Evolutionary conservation across 495 filamentous ascomycete genomes (phyloP).

Genomic region (Opeltia flavorubescens): DNA sequence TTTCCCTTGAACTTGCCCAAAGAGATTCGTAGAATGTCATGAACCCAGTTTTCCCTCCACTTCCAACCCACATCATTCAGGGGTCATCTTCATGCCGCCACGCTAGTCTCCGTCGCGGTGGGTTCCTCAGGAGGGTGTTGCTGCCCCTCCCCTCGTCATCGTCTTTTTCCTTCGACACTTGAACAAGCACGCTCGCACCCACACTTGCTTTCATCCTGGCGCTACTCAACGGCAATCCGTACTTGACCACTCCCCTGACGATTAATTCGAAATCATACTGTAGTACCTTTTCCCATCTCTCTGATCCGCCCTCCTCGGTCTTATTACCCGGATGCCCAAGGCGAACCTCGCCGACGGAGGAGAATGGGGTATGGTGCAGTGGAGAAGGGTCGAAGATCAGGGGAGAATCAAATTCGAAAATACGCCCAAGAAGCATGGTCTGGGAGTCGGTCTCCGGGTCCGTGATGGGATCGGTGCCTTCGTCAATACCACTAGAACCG

Average conservation of each 20-base stretch:
- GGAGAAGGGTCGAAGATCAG: conserved; percentile 81
- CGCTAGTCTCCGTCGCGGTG: no score
- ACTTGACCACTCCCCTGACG: conserved; percentile 76
- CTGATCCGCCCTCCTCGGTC: conserved; percentile 71
- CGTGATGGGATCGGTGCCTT: conserved; percentile 58
- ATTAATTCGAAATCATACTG: conserved; percentile 86
- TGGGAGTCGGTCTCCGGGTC: conserved; percentile 53
- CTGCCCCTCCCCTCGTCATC: conserved; percentile 2
- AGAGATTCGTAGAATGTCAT: no score
- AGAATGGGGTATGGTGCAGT: conserved; percentile 48
- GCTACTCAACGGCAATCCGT: conserved; percentile 71
- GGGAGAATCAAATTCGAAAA: conserved; percentile 73
- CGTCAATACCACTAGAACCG: conserved; percentile 36
- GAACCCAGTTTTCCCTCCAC: no score
- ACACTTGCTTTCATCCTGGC: conserved; percentile 42
- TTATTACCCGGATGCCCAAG: conserved; percentile 74
- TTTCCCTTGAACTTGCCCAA: no score
- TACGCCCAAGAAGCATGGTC: conserved; percentile 80
- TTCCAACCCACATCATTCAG: no score
- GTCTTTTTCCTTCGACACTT: conserved; percentile 29
- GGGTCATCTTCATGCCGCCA: no score
- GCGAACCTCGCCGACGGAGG: conserved; percentile 69
- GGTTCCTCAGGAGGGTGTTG: not conserved
- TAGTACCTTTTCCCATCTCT: conserved; percentile 83
- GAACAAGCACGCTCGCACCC: conserved; percentile 35